Base-by-base conservation (phyloP, 2,329 filamentous ascomycete genomes). In the Hypoxylon sp. region DNA sequence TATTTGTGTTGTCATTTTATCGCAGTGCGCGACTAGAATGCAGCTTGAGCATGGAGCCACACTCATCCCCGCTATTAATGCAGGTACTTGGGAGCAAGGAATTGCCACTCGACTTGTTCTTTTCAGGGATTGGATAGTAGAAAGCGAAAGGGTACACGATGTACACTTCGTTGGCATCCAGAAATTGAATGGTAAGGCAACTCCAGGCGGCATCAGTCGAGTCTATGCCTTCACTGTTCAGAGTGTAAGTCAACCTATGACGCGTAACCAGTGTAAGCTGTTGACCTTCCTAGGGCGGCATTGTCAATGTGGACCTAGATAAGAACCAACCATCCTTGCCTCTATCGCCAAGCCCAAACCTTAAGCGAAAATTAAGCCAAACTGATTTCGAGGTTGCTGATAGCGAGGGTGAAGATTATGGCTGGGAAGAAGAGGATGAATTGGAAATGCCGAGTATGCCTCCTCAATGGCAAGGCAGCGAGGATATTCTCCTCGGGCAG, bases 21-120 rank as follows among this genome's bases (percentile, higher is more conserved):
- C 90, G 39, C 94, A 97, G 77, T 93, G 92, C 65, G 91, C 91
- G 46, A 97, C 93, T n/a, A 92, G 90, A 72, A 91, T 97, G 81
- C 89, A 91, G 68, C 84, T 84, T 3, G 90, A 87, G 70, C 85
- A 82, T 71, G 87, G 85, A 71, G 92, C 94, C 13, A 87, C 91
- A 10, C 82, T 98, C 53, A 87, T 91, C 58, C 92, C 94, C 15
- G 89, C 93, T 44, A 85, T 98, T 69, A 91, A 91, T 62, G 90
- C 92, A 13, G 85, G 85, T 19, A 88, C 92, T 46, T 98, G 94
- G 94, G 94, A 97, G 67, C 89, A 88, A 70, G 91, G 89, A 32
- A 83, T 97, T 39, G 88, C 89, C 68, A 92, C 89, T 46, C 86
- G 93, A 59, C 79, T 97, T 67, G 91, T 91, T 24, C 79, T 97